Evolutionary conservation across 2,329 filamentous ascomycete species (phyloP).

Genomic region (Beauveria asiatica): DNA sequence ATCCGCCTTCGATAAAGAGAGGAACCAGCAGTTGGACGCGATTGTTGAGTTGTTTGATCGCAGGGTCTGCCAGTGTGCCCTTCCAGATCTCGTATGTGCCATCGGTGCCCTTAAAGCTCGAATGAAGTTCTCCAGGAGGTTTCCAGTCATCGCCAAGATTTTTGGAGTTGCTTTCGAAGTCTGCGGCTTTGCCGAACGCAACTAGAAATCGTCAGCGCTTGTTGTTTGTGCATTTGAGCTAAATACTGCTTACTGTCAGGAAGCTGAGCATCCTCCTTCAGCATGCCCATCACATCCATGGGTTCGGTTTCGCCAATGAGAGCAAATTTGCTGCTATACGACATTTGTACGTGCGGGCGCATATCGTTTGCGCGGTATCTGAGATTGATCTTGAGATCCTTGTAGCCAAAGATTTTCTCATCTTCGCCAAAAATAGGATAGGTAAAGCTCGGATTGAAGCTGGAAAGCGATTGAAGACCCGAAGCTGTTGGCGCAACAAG

Average conservation of each 20-base stretch:
- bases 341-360: conserved; percentile 64
- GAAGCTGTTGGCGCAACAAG: conserved; percentile 43
- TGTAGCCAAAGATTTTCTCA: conserved; percentile 85
- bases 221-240: background rate
- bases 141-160: conserved; percentile 40
- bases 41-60: conserved; percentile 62
- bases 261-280: conserved; percentile 58
- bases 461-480: conserved; percentile 48
- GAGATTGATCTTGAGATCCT: conserved; percentile 67
- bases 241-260: conserved; percentile 47
- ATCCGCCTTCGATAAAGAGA: conserved; percentile 91
- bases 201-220: conserved; percentile 33
- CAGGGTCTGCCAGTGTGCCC: conserved; percentile 61
- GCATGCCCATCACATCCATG: conserved; percentile 55
- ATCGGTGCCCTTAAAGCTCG: conserved; percentile 52
- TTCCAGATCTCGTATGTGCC: conserved; percentile 78
- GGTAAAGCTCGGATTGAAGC: conserved; percentile 80
- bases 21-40: conserved; percentile 78
- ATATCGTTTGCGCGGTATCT: conserved; percentile 63
- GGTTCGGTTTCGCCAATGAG: conserved; percentile 59
- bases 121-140: conserved; percentile 68
- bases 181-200: conserved; percentile 53
- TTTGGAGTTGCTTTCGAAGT: conserved; percentile 54
- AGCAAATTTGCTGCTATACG: conserved; percentile 63
- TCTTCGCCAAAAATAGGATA: conserved; percentile 92